Percentiles rank a stretch among this genome's conserved stretches.
phyloP scores from a whole-genome alignment of 1,284 basidiomycete genomes.

The Moniliella sp. region DNA sequence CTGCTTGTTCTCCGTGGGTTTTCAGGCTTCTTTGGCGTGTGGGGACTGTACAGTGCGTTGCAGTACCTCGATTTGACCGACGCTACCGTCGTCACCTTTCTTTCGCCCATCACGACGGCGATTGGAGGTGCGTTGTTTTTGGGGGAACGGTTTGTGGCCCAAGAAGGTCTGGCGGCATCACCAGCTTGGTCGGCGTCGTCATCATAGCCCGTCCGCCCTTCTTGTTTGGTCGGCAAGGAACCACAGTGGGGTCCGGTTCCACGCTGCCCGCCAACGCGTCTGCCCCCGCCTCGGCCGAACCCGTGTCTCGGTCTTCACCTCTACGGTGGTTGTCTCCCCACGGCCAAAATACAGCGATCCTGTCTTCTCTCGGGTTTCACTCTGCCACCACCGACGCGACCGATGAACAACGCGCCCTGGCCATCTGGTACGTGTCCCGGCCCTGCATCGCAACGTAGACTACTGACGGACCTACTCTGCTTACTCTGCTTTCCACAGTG shows the following conservation, averaged over 20 bases:
- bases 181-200: conserved; percentile 45
- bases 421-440: conserved; percentile 45
- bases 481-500: too few relatives aligned
- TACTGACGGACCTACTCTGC: too few relatives aligned
- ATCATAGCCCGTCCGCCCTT: conserved; percentile 37
- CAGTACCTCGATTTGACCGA: conserved; percentile 52
- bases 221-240: conserved; percentile 7
- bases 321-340: too few relatives aligned
- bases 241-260: too few relatives aligned
- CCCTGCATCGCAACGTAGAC: too few relatives aligned
- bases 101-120: conserved; percentile 49
- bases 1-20: conserved; percentile 45
- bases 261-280: too few relatives aligned
- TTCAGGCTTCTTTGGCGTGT: conserved; percentile 44
- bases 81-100: conserved; percentile 53
- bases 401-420: conserved; percentile 38
- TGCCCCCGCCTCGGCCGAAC: too few relatives aligned
- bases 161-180: conserved; percentile 47
- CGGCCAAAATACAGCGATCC: not conserved
- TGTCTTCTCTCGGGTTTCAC: not conserved
- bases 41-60: conserved; percentile 50
- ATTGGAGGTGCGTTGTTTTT: conserved; percentile 50
- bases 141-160: conserved; percentile 44
- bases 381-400: conserved; percentile 12
- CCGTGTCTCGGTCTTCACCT: too few relatives aligned